A percentile compares a stretch with the other conserved stretches of the same genome.
Conservation (phyloP, 306 rosid species). For the Elaeagnus macrophylla region DNA sequence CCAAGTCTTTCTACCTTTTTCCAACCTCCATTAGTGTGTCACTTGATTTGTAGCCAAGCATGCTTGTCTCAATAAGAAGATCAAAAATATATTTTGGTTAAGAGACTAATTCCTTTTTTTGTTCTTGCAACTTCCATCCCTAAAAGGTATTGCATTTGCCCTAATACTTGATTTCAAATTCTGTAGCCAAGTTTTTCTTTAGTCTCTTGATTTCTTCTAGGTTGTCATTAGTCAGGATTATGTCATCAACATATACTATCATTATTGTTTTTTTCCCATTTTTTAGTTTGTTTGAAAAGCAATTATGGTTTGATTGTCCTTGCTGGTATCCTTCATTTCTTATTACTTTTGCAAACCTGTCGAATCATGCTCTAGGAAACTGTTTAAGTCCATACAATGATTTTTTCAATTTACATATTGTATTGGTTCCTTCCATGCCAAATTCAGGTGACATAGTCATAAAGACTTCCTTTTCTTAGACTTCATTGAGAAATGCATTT, state of each 20-base stretch:
- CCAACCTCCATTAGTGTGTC: neutral
- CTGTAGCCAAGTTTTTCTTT: neutral
- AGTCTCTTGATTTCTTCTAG: too few species aligned
- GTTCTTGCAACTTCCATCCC: neutral
- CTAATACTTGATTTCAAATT: too few species aligned
- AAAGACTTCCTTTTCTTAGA: neutral
- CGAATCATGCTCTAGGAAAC: neutral
- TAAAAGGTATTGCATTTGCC: neutral
- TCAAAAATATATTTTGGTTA: too few species aligned
- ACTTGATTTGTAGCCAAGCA: neutral
- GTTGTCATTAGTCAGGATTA: neutral
- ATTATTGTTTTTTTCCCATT: neutral
- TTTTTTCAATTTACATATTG: neutral
- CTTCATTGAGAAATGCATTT: conserved; percentile 1
- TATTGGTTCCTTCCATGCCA: neutral
- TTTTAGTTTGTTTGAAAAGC: neutral
- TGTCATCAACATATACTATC: neutral
- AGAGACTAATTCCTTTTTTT: neutral
- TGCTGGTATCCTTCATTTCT: neutral
- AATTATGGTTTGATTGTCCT: neutral
- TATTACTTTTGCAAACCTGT: neutral
- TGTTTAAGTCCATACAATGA: conserved; percentile 1
- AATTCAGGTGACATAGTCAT: neutral
- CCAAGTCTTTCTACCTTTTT: neutral
- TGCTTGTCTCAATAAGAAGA: neutral